Evolutionary conservation across 2,329 filamentous ascomycete genomes (phyloP), one percentile per base, ranked within the genome.

Genomic region (Tricladium varicosporioides): DNA sequence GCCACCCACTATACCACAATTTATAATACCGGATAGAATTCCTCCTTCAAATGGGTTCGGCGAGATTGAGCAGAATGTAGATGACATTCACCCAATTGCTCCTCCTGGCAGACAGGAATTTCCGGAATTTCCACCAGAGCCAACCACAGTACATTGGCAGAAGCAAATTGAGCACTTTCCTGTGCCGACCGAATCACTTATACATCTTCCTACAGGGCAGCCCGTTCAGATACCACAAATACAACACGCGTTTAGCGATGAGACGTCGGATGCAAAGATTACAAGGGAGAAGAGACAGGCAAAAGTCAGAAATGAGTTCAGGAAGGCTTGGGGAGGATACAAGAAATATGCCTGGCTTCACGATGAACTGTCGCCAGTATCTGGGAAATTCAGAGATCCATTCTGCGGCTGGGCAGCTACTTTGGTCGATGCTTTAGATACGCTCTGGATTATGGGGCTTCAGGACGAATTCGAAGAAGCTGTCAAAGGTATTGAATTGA

Each of bases 401-500:
- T 97, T 97, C 72, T 93, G 91, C 69, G 91, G 89, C 50, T 96
- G 92, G 92, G 89, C 89, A 15, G 92, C 92, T 14, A 95, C 92
- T 0, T 71, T 96, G 59, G 89, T 96, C 5, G 92, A 96, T 75
- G 78, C 84, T 1, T 75, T 93, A 51, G 91, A 96, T 69, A 92
- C 91, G 0, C 77, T 96, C 2, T 95, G 89, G 88, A 92, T 96
- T 64, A 92, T 93, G 82, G 90, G 83, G 22, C 68, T 95, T 70
- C 82, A 83, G 65, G 80, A 88, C 0, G 90, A 95, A 65, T 96
- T 96, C 66, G 84, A 91, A 57, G 86, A 91, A 59, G 91, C 91
- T 1, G 84, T 89, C 46, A 79, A 82, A 51, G 85, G 81, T 2
- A 84, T 92, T 18, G 79, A 79, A 56, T 73, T 82, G 5, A 93